Percentiles rank a stretch among this genome's conserved stretches.
These are phyloP conservation scores for Rhizopogon rudus DNA, from an alignment of 768 basidiomycete genomes.

Conservation along the genomic window DNA sequence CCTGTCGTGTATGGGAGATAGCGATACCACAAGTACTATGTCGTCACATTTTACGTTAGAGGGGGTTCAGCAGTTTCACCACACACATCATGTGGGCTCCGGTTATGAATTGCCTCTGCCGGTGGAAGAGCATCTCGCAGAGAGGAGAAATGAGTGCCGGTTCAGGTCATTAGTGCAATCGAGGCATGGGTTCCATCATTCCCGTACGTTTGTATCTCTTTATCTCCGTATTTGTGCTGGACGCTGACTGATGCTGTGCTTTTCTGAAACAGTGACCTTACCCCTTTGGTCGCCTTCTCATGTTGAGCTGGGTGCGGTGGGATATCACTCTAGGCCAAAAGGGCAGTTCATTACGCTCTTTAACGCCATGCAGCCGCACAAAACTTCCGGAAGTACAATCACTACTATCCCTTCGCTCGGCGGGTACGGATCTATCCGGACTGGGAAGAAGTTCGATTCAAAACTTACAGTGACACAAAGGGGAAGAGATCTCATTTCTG, in stretches of 20 bases:
- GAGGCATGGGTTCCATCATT: conserved; percentile 64
- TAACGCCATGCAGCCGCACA: conserved; percentile 51
- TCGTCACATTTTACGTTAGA: conserved; percentile 26
- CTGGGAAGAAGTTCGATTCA: conserved; percentile 36
- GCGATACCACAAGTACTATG: conserved; percentile 20
- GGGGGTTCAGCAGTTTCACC: neutral
- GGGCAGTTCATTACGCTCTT: conserved; percentile 66
- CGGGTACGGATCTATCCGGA: conserved; percentile 50
- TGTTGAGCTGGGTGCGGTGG: conserved; percentile 61
- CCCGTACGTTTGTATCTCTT: conserved; percentile 38
- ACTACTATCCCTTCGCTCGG: conserved; percentile 47
- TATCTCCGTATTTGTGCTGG: neutral
- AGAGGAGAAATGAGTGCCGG: conserved; percentile 54
- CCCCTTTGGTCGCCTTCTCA: conserved; percentile 64
- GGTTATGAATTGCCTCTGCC: conserved; percentile 38
- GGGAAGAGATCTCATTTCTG: conserved; percentile 48
- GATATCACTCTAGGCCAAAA: conserved; percentile 56
- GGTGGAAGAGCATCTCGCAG: conserved; percentile 31
- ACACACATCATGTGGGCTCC: conserved; percentile 12
- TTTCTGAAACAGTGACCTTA: conserved; percentile 38
- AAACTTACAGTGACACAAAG: conserved; percentile 53
- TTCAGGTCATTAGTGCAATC: conserved; percentile 54
- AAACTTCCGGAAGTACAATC: conserved; percentile 35
- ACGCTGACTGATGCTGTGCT: neutral
- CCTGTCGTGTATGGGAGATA: neutral